Base-by-base conservation (phyloP, 352 stramenopile species). In the Pythium phragmiticola region DNA sequence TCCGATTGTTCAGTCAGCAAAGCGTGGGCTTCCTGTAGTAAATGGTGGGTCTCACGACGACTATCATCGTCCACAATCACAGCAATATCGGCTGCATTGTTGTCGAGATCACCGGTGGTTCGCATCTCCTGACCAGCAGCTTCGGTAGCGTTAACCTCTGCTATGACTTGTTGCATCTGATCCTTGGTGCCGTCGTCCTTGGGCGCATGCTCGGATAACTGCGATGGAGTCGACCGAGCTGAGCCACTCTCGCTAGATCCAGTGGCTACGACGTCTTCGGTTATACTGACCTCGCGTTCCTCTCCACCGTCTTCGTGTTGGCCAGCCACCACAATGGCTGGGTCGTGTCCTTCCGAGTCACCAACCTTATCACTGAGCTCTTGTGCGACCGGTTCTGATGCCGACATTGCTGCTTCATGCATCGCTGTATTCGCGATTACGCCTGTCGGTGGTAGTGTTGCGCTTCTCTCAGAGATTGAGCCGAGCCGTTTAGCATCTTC, bases 1-100 rank as follows among this genome's bases (percentile, higher is more conserved):
- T 4, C 43, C 12, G 19, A 3, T 17, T 30, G 34, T 42, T 63
- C 16, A 28, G 8, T 4, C 43, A 87, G 69, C 11, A 87, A 37
- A 30, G 52, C 41, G 3, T 75, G 66, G 9, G 70, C 69, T 72
- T 89, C 77, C 3, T 71, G 58, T 7, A 85, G 68, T 50, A 87
- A 58, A 6, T 50, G 53, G 9, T 77, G 69, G 0, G 75, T 87
- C 47, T 84, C 75, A 0, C 65, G 59, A 17, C 66, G 57, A 30
- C 53, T 74, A 7, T 69, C 45, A 7, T 75, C 66, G 46, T 75
- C 69, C 14, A 41, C 17, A 4, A 61, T 21, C 0, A 60, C 26
- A 16, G 65, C 50, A 7, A 49, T 34, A 4, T 55, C 64, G 11
- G 33, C 8, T n/a, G 26, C 26, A 30, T 52, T 46, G 16, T 61